These are phyloP conservation scores for Piper longum DNA, from an alignment of 164 flowering plant species.

Conservation along the genomic window DNA sequence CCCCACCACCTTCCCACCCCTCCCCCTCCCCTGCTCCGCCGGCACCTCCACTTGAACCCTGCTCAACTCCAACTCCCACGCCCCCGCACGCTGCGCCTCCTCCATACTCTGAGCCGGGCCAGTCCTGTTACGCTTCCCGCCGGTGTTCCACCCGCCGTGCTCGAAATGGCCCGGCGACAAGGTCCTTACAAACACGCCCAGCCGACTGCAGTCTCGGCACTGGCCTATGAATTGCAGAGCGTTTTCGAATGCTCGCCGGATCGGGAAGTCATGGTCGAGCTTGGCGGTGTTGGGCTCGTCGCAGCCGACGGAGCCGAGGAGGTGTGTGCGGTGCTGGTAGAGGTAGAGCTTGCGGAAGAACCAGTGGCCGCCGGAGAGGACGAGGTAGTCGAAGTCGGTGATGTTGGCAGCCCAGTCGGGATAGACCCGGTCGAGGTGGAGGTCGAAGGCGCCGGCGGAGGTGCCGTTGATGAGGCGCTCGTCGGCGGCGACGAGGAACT, in stretches of 20 bases:
- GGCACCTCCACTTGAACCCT: constrained; percentile 41
- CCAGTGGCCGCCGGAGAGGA: constrained; percentile 32
- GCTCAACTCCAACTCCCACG: constrained; percentile 38
- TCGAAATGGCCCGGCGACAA: constrained; percentile 83
- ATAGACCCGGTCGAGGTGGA: constrained; percentile 24
- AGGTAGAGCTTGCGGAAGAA: constrained; percentile 23
- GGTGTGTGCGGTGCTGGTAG: constrained; percentile 3
- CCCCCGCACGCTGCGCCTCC: constrained; percentile 5
- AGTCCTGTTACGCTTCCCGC: constrained; percentile 62
- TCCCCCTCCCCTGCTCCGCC: constrained; percentile 19
- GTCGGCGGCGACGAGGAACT: constrained; percentile 16
- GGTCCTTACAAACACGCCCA: constrained; percentile 53
- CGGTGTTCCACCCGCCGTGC: constrained; percentile 61
- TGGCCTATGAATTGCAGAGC: constrained; percentile 28
- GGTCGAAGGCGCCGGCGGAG: constrained; percentile 10
- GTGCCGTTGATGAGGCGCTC: constrained; percentile 17
- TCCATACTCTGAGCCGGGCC: constrained; percentile 26
- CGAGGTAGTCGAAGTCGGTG: constrained; percentile 14
- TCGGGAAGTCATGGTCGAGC: constrained; percentile 8
- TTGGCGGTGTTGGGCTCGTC: constrained; percentile 16
- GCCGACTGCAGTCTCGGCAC: constrained; percentile 29
- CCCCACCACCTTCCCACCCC: constrained; percentile 28
- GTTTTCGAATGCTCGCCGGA: constrained; percentile 14
- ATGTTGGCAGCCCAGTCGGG: constrained; percentile 14
- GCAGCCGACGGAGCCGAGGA: constrained; percentile 26